Evolutionary conservation across 148 eudicot genomes (phyloP).

Genomic region (Mesembryanthemum crystallinum): DNA sequence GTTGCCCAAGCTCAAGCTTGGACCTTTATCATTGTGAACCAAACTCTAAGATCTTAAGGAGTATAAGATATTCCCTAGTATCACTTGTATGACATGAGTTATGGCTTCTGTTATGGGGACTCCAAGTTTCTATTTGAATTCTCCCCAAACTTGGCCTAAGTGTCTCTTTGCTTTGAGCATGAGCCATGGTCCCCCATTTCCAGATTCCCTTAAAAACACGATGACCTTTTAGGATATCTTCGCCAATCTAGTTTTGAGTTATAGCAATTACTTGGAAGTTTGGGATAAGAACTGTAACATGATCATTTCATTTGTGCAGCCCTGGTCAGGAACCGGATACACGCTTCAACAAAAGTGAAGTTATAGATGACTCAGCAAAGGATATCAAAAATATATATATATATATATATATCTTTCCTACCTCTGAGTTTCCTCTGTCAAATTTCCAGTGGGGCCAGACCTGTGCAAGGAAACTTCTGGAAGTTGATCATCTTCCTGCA

Average conservation of each 20-base stretch:
- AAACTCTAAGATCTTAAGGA: background rate
- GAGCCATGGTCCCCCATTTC: background rate
- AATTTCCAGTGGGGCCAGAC: slow-evolving; percentile 19
- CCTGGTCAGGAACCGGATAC: background rate
- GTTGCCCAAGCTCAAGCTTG: too few species aligned
- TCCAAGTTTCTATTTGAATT: too few species aligned
- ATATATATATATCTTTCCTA: slow-evolving; percentile 58
- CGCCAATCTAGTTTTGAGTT: background rate
- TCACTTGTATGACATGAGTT: background rate
- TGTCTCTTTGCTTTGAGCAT: too few species aligned
- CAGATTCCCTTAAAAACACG: too few species aligned
- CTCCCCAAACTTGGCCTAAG: too few species aligned
- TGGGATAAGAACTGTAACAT: background rate
- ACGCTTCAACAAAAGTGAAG: background rate
- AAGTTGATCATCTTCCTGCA: slow-evolving; percentile 43
- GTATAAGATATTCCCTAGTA: background rate
- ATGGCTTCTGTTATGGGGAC: background rate
- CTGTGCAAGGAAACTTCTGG: slow-evolving; percentile 26
- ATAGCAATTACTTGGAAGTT: slow-evolving; percentile 7
- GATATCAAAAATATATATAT: too few species aligned
- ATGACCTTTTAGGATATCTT: background rate
- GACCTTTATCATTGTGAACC: background rate
- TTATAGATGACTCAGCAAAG: slow-evolving; percentile 10
- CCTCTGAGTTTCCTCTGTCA: slow-evolving; percentile 47
- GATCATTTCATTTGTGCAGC: background rate